Evolutionary conservation across 495 filamentous ascomycete species (phyloP).

Genomic region (Tricharina praecox): DNA sequence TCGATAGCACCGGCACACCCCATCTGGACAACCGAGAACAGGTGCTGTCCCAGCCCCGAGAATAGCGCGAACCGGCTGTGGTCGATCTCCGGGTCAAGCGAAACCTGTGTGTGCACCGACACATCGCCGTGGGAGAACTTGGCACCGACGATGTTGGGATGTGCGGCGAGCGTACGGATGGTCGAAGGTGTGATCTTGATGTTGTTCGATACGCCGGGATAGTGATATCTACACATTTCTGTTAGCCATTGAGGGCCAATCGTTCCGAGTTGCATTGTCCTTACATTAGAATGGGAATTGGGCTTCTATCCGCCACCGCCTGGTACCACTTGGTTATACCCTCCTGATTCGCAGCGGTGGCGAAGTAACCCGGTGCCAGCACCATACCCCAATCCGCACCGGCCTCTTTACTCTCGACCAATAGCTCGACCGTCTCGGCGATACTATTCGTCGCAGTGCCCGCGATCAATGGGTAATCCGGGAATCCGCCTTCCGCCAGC

Average conservation of each 20-base stretch:
- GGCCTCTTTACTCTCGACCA: constrained; percentile 39
- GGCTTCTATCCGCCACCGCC: constrained; percentile 36
- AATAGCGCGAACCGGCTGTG: constrained; percentile 40
- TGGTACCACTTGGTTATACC: constrained; percentile 38
- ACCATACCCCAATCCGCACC: constrained; percentile 47
- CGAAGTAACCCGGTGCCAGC: constrained; percentile 43
- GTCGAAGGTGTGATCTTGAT: constrained; percentile 39
- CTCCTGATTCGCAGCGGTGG: constrained; percentile 31
- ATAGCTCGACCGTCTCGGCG: constrained; percentile 43
- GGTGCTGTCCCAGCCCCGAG: constrained; percentile 49
- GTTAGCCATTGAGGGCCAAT: too few relatives aligned
- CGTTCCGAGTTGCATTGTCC: too few relatives aligned
- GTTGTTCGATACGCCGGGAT: constrained; percentile 48
- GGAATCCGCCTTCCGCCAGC: constrained; percentile 39
- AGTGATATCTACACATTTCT: constrained; percentile 49
- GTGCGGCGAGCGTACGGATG: constrained; percentile 36
- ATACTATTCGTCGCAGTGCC: constrained; percentile 47
- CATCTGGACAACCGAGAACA: constrained; percentile 41
- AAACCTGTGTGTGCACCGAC: constrained; percentile 43
- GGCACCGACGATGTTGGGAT: constrained; percentile 47
- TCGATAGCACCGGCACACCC: constrained; percentile 48
- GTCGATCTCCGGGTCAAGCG: constrained; percentile 34
- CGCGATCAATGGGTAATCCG: constrained; percentile 48
- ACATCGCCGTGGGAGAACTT: constrained; percentile 54
- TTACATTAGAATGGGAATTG: constrained; percentile 40